Evolutionary conservation across 306 rosid species (phyloP).

Genomic region (Nissolia schottii): DNA sequence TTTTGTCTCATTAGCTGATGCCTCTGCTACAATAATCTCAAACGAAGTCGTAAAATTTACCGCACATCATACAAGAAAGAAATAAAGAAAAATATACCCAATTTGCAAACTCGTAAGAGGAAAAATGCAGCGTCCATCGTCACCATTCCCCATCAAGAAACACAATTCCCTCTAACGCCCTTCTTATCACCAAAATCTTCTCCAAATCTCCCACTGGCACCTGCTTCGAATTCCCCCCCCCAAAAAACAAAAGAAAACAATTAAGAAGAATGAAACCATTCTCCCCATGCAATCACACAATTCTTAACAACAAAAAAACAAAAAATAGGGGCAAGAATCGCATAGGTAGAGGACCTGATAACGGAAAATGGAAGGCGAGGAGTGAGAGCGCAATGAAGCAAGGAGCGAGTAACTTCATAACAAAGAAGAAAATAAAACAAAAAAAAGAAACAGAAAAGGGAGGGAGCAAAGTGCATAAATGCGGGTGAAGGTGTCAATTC

Average conservation of each 20-base stretch:
- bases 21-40: too few species aligned
- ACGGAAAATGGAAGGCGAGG: neutral
- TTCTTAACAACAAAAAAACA: neutral
- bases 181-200: neutral
- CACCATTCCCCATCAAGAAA: constrained; percentile 58
- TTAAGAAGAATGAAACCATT: neutral
- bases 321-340: too few species aligned
- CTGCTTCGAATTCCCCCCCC: constrained; percentile 32
- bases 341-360: too few species aligned
- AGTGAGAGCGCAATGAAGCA: constrained; percentile 14
- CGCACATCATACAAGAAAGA: neutral
- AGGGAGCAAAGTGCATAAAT: too few species aligned
- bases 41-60: neutral
- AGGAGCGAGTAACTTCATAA: constrained; percentile 49
- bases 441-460: neutral
- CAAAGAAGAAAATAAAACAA: neutral
- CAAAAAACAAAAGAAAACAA: neutral
- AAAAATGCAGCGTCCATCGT: constrained; percentile 50
- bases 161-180: neutral
- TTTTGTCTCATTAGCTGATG: too few species aligned
- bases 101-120: constrained; percentile 84
- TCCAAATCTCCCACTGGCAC: constrained; percentile 30
- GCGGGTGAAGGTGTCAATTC: too few species aligned
- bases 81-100: constrained; percentile 45
- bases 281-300: neutral